phyloP scores from a whole-genome alignment of 2,329 filamentous ascomycete genomes.

The Xylariaceae sp. region DNA sequence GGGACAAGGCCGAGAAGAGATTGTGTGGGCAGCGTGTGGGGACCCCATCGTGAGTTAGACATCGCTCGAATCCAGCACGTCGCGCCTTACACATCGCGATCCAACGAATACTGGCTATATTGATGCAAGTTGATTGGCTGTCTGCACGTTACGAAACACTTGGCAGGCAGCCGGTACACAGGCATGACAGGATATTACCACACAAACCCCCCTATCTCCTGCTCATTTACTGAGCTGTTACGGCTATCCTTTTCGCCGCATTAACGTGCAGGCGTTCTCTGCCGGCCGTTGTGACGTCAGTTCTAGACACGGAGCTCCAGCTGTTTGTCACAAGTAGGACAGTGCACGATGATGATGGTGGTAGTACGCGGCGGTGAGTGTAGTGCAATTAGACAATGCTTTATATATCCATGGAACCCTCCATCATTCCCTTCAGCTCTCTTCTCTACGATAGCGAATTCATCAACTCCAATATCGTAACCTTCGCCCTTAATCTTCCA shows the following conservation, averaged over 20 bases:
- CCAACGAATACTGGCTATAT: too few relatives aligned
- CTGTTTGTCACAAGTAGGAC: neutral
- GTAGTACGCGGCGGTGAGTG: too few relatives aligned
- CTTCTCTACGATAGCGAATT: too few relatives aligned
- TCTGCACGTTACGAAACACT: neutral
- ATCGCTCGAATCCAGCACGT: too few relatives aligned
- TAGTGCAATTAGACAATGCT: too few relatives aligned
- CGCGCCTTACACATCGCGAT: conserved; percentile 26
- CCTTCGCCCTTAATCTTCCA: too few relatives aligned
- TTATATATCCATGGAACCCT: too few relatives aligned
- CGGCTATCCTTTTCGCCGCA: conserved; percentile 1
- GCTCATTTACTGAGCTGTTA: conserved; percentile 9
- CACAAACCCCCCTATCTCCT: neutral
- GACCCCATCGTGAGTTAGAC: too few relatives aligned
- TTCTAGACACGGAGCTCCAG: neutral
- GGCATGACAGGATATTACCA: neutral
- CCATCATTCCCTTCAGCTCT: too few relatives aligned
- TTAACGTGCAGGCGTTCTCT: too few relatives aligned
- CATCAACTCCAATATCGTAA: too few relatives aligned
- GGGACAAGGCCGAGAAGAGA: neutral
- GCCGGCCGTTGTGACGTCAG: conserved; percentile 16
- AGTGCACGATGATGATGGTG: neutral
- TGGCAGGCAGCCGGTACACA: neutral
- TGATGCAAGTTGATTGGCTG: too few relatives aligned
- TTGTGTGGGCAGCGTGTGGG: neutral